These are phyloP conservation scores for Paraglomus brasilianum DNA, from an alignment of 192 early-diverging fungal species.

Conservation along the genomic window DNA sequence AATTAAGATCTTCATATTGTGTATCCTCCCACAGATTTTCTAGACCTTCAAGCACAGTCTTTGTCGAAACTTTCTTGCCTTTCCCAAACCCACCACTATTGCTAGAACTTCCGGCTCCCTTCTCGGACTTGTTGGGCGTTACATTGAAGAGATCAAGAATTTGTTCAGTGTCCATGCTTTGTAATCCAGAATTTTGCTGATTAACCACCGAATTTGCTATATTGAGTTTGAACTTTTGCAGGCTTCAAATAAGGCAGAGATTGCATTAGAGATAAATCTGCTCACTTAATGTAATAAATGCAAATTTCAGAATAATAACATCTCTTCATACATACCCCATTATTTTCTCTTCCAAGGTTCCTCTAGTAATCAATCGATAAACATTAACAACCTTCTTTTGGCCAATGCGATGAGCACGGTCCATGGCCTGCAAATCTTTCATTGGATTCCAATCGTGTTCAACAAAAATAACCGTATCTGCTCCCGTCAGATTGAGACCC, in stretches of 20 bases:
- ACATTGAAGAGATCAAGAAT: slow-evolving; percentile 91
- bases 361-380: slow-evolving; percentile 93
- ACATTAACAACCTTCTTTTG: slow-evolving; percentile 98
- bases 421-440: slow-evolving; percentile 99
- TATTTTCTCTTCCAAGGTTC: slow-evolving; percentile 99
- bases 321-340: slow-evolving; percentile 98
- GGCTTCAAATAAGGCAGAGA: slow-evolving; percentile 38
- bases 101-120: slow-evolving; percentile 31
- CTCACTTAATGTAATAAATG: not conserved
- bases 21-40: slow-evolving; percentile 91
- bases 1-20: slow-evolving; percentile 83
- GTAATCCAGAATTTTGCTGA: slow-evolving; percentile 91
- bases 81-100: slow-evolving; percentile 28
- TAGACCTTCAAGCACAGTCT: slow-evolving; percentile 71
- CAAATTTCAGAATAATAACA: slow-evolving; percentile 15
- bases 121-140: slow-evolving; percentile 45
- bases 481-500: slow-evolving; percentile 96
- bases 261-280: slow-evolving; percentile 1
- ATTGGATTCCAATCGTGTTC: slow-evolving; percentile 99
- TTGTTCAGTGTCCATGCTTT: slow-evolving; percentile 95
- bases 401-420: slow-evolving; percentile 96
- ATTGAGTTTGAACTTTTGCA: slow-evolving; percentile 98
- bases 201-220: slow-evolving; percentile 95
- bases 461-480: slow-evolving; percentile 99
- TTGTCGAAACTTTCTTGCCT: slow-evolving; percentile 59